Conservation (phyloP, 1,284 basidiomycete species). For the Amanita bisporigera region DNA sequence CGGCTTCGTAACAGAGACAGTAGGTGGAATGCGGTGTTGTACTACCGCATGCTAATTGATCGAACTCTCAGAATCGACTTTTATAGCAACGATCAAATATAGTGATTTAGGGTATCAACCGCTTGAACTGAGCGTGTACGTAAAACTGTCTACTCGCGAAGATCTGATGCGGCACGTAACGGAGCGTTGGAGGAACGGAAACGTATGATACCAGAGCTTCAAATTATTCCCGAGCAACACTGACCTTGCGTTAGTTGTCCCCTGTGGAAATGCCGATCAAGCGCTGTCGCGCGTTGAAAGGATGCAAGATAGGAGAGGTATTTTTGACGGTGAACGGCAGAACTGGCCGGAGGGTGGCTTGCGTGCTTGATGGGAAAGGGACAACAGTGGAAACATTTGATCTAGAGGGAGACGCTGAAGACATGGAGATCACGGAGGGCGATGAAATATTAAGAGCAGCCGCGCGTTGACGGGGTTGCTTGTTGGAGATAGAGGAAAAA, state of each 20-base stretch:
- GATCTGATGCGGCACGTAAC: slow-evolving; percentile 63
- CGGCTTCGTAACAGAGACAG: slow-evolving; percentile 50
- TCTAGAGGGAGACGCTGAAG: slow-evolving; percentile 69
- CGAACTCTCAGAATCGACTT: slow-evolving; percentile 51
- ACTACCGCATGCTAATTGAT: slow-evolving; percentile 39
- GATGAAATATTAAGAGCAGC: slow-evolving; percentile 8
- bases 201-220: slow-evolving; percentile 46
- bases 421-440: slow-evolving; percentile 54
- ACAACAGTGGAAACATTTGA: slow-evolving; percentile 73
- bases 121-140: slow-evolving; percentile 53
- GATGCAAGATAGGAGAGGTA: slow-evolving; percentile 56
- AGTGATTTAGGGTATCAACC: slow-evolving; percentile 60
- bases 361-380: slow-evolving; percentile 68
- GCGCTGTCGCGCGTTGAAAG: slow-evolving; percentile 59
- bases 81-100: slow-evolving; percentile 65
- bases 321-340: slow-evolving; percentile 75
- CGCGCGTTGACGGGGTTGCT: slow-evolving; percentile 37
- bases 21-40: slow-evolving; percentile 43
- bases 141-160: slow-evolving; percentile 60
- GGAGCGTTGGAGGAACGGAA: slow-evolving; percentile 57
- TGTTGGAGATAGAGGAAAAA: slow-evolving; percentile 15
- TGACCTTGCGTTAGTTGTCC: slow-evolving; percentile 49
- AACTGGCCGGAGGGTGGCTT: slow-evolving; percentile 72
- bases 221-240: slow-evolving; percentile 41
- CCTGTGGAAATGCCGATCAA: slow-evolving; percentile 58